A percentile compares a stretch with the other conserved stretches of the same genome.
Conservation (phyloP, 805 yeast species). For the Ogataea dorogensis region DNA sequence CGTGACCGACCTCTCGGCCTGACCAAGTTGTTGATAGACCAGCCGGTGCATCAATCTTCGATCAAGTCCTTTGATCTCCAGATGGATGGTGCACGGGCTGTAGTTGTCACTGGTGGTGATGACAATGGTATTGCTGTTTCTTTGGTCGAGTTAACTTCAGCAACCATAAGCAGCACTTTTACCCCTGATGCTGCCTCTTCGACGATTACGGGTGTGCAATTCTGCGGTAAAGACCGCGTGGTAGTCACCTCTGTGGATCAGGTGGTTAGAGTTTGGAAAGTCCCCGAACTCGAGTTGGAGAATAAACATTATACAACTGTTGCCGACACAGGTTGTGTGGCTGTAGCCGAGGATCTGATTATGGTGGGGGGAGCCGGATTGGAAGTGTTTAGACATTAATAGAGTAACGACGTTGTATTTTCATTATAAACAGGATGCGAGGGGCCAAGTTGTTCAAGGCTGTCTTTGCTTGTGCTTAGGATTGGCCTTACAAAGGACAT, state of each 20-base stretch:
- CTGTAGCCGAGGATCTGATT: conserved; percentile 37
- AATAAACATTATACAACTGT: conserved; percentile 67
- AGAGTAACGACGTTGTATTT: background rate
- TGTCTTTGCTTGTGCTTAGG: conserved; percentile 95
- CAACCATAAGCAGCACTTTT: conserved; percentile 24
- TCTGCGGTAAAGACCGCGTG: conserved; percentile 33
- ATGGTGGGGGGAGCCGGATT: conserved; percentile 83
- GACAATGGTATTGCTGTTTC: conserved; percentile 69
- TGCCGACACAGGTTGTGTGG: conserved; percentile 87
- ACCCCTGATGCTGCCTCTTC: conserved; percentile 74
- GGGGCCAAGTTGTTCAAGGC: conserved; percentile 41
- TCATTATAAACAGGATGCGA: conserved; percentile 1
- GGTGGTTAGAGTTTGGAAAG: conserved; percentile 61
- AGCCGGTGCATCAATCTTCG: conserved; percentile 80
- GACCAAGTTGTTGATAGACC: conserved; percentile 34
- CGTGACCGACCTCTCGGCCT: background rate
- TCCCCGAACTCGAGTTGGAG: conserved; percentile 31
- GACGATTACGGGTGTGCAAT: conserved; percentile 68
- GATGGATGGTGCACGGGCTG: conserved; percentile 9
- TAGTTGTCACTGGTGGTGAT: conserved; percentile 83
- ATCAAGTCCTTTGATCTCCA: conserved; percentile 56
- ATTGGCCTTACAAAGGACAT: conserved; percentile 89
- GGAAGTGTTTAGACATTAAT: conserved; percentile 24
- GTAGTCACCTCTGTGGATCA: conserved; percentile 85
- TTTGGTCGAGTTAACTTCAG: conserved; percentile 23